phyloP scores from a whole-genome alignment of 768 basidiomycete genomes.

The Hirschioporus abietinus region DNA sequence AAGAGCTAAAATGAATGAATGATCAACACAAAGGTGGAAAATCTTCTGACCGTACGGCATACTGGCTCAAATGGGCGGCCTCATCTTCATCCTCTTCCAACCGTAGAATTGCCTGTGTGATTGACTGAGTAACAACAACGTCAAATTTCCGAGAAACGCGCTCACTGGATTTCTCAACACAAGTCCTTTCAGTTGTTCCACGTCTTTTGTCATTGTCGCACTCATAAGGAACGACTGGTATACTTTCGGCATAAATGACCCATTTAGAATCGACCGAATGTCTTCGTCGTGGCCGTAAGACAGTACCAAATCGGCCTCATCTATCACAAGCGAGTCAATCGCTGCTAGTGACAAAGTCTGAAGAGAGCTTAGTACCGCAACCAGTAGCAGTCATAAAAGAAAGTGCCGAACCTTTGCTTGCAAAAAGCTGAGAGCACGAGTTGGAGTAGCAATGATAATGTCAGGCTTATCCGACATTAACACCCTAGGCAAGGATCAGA shows the following conservation, averaged over 20 bases:
- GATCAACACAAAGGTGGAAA: not conserved
- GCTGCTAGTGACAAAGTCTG: conserved; percentile 61
- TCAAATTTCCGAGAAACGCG: conserved; percentile 8
- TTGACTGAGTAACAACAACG: not conserved
- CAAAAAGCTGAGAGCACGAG: conserved; percentile 59
- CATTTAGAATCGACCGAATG: conserved; percentile 58
- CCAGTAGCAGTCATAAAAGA: not conserved
- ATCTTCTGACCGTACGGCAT: conserved; percentile 60
- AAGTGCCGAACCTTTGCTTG: conserved; percentile 54
- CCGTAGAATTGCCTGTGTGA: conserved; percentile 67
- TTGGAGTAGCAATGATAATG: conserved; percentile 75
- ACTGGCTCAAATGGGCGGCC: conserved; percentile 76
- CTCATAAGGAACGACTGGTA: conserved; percentile 95
- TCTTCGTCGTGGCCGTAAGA: conserved; percentile 97
- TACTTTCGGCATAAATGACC: conserved; percentile 68
- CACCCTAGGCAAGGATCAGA: conserved; percentile 28
- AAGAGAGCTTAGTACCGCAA: not conserved
- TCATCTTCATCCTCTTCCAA: conserved; percentile 87
- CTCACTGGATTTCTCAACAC: conserved; percentile 82
- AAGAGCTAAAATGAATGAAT: conserved; percentile 8
- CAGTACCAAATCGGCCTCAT: conserved; percentile 95
- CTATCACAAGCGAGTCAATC: conserved; percentile 86
- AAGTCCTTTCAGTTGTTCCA: conserved; percentile 85
- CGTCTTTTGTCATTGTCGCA: conserved; percentile 96
- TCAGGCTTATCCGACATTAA: conserved; percentile 69